Conservation (phyloP, 2,329 filamentous ascomycete genomes). For the Lachnellula occidentalis region DNA sequence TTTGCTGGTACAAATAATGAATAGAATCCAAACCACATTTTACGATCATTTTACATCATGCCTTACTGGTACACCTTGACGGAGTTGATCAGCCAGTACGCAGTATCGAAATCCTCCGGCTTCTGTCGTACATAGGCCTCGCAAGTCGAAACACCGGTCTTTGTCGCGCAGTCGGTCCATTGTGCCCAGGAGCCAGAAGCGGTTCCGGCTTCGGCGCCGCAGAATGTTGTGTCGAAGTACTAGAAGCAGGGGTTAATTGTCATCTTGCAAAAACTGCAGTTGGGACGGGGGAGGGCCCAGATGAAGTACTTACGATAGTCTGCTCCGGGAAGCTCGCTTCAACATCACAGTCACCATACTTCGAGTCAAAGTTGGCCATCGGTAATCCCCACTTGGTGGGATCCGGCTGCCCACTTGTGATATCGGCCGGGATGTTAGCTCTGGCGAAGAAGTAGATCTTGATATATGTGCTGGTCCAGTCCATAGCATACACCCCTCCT, state of each 20-base stretch:
- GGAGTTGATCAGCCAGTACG: constrained; percentile 73
- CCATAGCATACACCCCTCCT: constrained; percentile 48
- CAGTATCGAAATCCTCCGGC: constrained; percentile 62
- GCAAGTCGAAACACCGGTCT: constrained; percentile 63
- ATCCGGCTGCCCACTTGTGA: constrained; percentile 56
- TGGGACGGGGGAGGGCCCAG: background rate
- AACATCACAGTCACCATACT: constrained; percentile 58
- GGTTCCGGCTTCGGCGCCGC: constrained; percentile 76
- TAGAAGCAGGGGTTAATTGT: background rate
- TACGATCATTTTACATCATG: constrained; percentile 3
- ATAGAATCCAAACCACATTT: background rate
- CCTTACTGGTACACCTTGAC: constrained; percentile 55
- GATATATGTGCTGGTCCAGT: constrained; percentile 49
- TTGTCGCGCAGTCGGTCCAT: constrained; percentile 45
- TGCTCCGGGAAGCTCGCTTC: constrained; percentile 62
- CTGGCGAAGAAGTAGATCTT: constrained; percentile 52
- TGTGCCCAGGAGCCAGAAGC: constrained; percentile 38
- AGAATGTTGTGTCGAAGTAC: constrained; percentile 73
- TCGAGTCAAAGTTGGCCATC: constrained; percentile 51
- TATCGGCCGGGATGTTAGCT: constrained; percentile 64
- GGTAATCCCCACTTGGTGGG: constrained; percentile 64
- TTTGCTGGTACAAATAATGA: too few species aligned
- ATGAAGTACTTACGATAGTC: constrained; percentile 51
- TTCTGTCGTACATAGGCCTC: constrained; percentile 66
- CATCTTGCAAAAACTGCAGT: background rate